Conservation (phyloP, 108 stramenopile genomes). For the Phaeodactylum tricornutum region DNA sequence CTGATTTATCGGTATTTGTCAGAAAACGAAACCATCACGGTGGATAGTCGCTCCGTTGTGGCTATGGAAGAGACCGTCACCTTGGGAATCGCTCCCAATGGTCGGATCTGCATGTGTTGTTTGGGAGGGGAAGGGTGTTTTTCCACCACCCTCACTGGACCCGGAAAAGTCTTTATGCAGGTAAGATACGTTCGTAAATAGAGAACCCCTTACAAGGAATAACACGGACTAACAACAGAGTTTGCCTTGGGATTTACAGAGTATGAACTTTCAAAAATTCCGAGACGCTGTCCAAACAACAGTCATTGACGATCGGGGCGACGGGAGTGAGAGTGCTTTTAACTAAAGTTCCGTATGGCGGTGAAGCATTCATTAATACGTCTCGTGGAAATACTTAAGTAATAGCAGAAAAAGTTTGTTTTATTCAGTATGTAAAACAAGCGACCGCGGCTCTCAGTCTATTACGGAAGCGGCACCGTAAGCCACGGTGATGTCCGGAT, state of each 20-base stretch:
- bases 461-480: slow-evolving; percentile 95
- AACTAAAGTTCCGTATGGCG: too few species aligned
- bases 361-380: too few species aligned
- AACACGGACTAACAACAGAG: background rate
- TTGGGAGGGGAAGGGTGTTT: slow-evolving; percentile 81
- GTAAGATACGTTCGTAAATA: slow-evolving; percentile 15
- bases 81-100: slow-evolving; percentile 49
- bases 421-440: too few species aligned
- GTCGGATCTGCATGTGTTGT: slow-evolving; percentile 61
- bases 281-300: slow-evolving; percentile 13
- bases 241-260: slow-evolving; percentile 7
- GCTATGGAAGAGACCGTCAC: slow-evolving; percentile 47
- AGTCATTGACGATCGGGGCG: slow-evolving; percentile 17
- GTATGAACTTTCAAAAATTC: slow-evolving; percentile 20
- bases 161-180: slow-evolving; percentile 74
- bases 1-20: slow-evolving; percentile 48
- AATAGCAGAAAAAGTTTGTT: too few species aligned
- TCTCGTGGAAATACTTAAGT: too few species aligned
- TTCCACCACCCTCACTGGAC: slow-evolving; percentile 78
- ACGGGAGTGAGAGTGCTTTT: too few species aligned
- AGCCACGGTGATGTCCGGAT: slow-evolving; percentile 96
- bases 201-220: slow-evolving; percentile 1
- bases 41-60: slow-evolving; percentile 57
- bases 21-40: slow-evolving; percentile 50
- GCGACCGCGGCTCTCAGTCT: too few species aligned